Base-by-base conservation (phyloP, 768 basidiomycete species). In the Suillus placidus region DNA sequence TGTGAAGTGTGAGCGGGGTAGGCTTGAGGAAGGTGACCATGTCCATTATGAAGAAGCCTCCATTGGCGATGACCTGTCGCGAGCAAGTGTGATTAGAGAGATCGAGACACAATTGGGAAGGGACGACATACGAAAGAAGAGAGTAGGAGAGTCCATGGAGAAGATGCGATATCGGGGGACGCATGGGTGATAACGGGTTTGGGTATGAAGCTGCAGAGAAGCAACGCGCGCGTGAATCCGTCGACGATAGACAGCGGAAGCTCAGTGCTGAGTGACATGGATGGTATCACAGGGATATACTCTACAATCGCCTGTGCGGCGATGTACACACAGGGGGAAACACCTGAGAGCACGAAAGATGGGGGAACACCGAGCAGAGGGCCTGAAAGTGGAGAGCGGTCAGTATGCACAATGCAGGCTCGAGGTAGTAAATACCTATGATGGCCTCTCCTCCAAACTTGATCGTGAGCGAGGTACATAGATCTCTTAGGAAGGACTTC, bases 361-460 rank as follows among this genome's bases (percentile, higher is more conserved):
- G 92, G 87, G 0, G 92, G 83, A 40, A 85, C 69, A 4, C 88
- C 84, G 63, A 93, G 80, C 32, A 88, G 80, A 40, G 91, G 87
- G 12, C 83, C 91, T 92, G 68, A 20, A 23, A 6, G 6, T 20
- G 26, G 13, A 30, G 16, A n/a, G 8, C n/a, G 13, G 42, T 58
- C 23, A 58, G 56, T 37, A 57, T 38, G 23, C 4, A 32, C 20
- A 9, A 14, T 45, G 40, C 54, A 60, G 51, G 42, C 64, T 65
- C 20, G 37, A 49, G 14, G 26, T 32, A 35, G 60, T 35, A 35
- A 76, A 63, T 71, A 90, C 91, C 84, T 62, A 82, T 81, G 55
- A 91, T 78, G 2, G 87, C 87, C 76, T 93, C 90, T 23, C 92
- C 92, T 12, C 91, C 92, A 71, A 87, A 93, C 1, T 93, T 90